Conservation (phyloP, 495 filamentous ascomycete genomes). For the Aspergillus sclerotioniger region DNA sequence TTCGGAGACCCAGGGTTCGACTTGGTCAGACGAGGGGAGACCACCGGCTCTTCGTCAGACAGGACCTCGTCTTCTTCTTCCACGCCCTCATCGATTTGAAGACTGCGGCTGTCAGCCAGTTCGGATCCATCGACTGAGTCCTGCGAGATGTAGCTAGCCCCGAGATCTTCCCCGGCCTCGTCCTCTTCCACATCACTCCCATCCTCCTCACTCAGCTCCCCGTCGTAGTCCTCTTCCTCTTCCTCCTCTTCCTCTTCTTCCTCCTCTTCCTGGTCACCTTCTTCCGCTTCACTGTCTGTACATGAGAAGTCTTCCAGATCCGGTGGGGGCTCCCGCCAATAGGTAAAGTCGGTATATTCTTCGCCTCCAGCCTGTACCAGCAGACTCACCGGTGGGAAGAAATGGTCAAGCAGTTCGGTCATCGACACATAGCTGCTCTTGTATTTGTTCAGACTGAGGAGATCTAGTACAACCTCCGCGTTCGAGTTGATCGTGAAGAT, state of each 20-base stretch:
- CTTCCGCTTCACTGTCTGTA: slow-evolving; percentile 63
- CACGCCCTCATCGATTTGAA: slow-evolving; percentile 33
- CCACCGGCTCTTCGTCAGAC: slow-evolving; percentile 3
- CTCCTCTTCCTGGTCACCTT: slow-evolving; percentile 26
- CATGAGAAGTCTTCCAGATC: slow-evolving; percentile 77
- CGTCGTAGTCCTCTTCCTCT: slow-evolving; percentile 41
- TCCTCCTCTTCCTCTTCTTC: slow-evolving; percentile 28
- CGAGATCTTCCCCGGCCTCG: slow-evolving; percentile 45
- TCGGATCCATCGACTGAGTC: slow-evolving; percentile 52
- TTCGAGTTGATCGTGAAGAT: slow-evolving; percentile 99
- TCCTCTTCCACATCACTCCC: slow-evolving; percentile 45
- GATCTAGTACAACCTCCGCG: slow-evolving; percentile 89
- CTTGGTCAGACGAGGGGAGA: background rate
- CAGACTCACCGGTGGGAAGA: slow-evolving; percentile 81
- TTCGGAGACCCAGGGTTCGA: background rate
- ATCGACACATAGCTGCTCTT: slow-evolving; percentile 97
- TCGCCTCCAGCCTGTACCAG: slow-evolving; percentile 77
- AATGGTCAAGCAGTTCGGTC: slow-evolving; percentile 93
- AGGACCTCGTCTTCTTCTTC: slow-evolving; percentile 18
- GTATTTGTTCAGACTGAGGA: slow-evolving; percentile 88
- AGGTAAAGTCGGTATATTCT: slow-evolving; percentile 85
- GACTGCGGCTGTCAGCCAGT: slow-evolving; percentile 39
- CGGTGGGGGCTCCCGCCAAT: slow-evolving; percentile 74
- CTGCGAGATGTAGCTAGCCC: slow-evolving; percentile 59
- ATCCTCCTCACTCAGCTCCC: slow-evolving; percentile 39